Conservation (phyloP, 2,329 filamentous ascomycete species). For the Fusarium sp. region DNA sequence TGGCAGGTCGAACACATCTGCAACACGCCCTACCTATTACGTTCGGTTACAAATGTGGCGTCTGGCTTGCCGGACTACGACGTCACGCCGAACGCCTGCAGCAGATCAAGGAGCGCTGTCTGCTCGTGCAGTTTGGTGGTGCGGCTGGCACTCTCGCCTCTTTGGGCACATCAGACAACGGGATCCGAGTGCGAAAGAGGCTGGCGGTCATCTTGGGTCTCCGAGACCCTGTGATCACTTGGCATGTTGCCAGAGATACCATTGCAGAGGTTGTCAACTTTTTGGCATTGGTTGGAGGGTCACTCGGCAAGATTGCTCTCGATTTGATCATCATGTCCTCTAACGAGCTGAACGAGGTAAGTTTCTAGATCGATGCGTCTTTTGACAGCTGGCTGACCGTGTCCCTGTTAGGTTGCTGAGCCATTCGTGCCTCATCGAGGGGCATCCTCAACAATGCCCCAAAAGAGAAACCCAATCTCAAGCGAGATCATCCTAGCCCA, state of each 20-base stretch:
- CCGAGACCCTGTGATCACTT: constrained; percentile 64
- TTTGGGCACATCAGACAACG: constrained; percentile 59
- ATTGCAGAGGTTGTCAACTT: constrained; percentile 66
- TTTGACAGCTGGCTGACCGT: constrained; percentile 65
- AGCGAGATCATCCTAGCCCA: constrained; percentile 67
- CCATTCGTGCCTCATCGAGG: constrained; percentile 64
- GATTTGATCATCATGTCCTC: constrained; percentile 70
- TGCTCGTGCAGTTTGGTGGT: constrained; percentile 68
- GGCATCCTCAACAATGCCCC: constrained; percentile 67
- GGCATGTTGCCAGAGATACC: constrained; percentile 67
- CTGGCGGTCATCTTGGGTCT: constrained; percentile 62
- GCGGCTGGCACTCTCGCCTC: constrained; percentile 68
- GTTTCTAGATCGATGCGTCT: constrained; percentile 60
- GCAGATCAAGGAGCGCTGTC: constrained; percentile 58
- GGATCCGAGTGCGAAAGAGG: constrained; percentile 61
- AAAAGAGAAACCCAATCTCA: constrained; percentile 69
- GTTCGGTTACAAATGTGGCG: constrained; percentile 69
- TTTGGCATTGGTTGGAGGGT: constrained; percentile 65
- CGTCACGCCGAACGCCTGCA: constrained; percentile 61
- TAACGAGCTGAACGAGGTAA: constrained; percentile 59
- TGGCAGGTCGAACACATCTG: constrained; percentile 68
- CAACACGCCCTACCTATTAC: constrained; percentile 68
- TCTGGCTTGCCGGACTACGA: constrained; percentile 63
- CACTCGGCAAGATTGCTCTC: constrained; percentile 66
- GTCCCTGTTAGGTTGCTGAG: constrained; percentile 60